Percentiles rank a stretch among this genome's conserved stretches.
phyloP scores from a whole-genome alignment of 805 yeast genomes.

The Wickerhamomyces queroliae region DNA sequence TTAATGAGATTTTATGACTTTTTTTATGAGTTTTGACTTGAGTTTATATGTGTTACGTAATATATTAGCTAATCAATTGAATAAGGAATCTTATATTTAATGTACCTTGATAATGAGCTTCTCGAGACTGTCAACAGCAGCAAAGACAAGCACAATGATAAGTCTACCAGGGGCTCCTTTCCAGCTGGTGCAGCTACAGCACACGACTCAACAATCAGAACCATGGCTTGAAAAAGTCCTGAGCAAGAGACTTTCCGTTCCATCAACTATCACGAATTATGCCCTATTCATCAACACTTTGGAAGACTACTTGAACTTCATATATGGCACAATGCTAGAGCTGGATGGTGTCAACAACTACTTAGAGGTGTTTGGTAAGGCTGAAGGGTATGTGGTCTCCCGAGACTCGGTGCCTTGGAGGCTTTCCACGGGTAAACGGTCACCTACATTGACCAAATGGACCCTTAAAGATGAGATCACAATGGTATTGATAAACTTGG shows the following conservation, averaged over 20 bases:
- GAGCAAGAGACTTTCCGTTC: not conserved
- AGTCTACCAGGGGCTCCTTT: too few relatives aligned
- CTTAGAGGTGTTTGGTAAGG: not conserved
- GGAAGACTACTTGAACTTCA: conserved; percentile 7
- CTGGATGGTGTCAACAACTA: not conserved
- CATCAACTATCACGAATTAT: not conserved
- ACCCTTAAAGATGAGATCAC: conserved; percentile 14
- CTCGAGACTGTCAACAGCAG: too few relatives aligned
- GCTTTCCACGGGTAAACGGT: conserved; percentile 2
- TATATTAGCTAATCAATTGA: too few relatives aligned
- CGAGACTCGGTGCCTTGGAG: conserved; percentile 13
- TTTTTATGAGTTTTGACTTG: too few relatives aligned
- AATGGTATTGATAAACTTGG: conserved; percentile 8
- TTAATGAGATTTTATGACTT: too few relatives aligned
- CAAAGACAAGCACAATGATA: too few relatives aligned
- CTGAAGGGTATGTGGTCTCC: not conserved
- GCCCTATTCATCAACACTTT: conserved; percentile 4
- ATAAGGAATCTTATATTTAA: too few relatives aligned
- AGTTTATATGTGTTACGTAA: too few relatives aligned
- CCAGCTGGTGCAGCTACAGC: too few relatives aligned
- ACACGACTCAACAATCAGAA: too few relatives aligned
- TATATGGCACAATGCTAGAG: not conserved
- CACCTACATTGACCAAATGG: conserved; percentile 7
- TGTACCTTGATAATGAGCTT: too few relatives aligned
- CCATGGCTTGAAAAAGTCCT: not conserved